A percentile compares a stretch with the other conserved stretches of the same genome.
Conservation (phyloP, 768 basidiomycete genomes). For the Boletus reticuloceps region DNA sequence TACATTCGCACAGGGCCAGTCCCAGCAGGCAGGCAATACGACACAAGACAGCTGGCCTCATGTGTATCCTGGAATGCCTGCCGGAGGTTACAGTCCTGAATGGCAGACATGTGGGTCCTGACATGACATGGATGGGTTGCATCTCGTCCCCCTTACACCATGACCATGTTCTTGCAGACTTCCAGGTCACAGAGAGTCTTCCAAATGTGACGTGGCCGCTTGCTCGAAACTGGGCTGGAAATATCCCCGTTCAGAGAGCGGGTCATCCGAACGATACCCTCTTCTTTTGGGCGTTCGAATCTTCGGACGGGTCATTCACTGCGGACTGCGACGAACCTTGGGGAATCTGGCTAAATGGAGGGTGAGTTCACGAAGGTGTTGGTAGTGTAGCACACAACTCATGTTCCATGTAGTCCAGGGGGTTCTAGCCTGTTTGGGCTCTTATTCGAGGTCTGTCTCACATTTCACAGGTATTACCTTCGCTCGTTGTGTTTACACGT, state of each 20-base stretch:
- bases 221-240: slow-evolving; percentile 57
- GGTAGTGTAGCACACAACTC: neutral
- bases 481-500: neutral
- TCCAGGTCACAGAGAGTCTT: slow-evolving; percentile 50
- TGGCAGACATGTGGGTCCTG: slow-evolving; percentile 58
- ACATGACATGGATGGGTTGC: neutral
- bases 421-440: slow-evolving; percentile 64
- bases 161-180: slow-evolving; percentile 41
- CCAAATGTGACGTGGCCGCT: slow-evolving; percentile 57
- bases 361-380: slow-evolving; percentile 36
- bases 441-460: slow-evolving; percentile 51
- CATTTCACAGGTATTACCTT: neutral
- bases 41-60: slow-evolving; percentile 31
- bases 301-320: slow-evolving; percentile 52
- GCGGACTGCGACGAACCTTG: slow-evolving; percentile 47
- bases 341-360: slow-evolving; percentile 73
- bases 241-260: slow-evolving; percentile 55
- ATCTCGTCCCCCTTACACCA: neutral
- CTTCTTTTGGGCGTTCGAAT: slow-evolving; percentile 65
- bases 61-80: slow-evolving; percentile 41
- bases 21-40: neutral
- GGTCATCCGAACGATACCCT: slow-evolving; percentile 63
- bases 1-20: neutral
- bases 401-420: slow-evolving; percentile 45
- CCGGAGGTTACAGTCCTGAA: slow-evolving; percentile 47